Evolutionary conservation across 331 rosid genomes (phyloP).

Genomic region (Arachis monticola): DNA sequence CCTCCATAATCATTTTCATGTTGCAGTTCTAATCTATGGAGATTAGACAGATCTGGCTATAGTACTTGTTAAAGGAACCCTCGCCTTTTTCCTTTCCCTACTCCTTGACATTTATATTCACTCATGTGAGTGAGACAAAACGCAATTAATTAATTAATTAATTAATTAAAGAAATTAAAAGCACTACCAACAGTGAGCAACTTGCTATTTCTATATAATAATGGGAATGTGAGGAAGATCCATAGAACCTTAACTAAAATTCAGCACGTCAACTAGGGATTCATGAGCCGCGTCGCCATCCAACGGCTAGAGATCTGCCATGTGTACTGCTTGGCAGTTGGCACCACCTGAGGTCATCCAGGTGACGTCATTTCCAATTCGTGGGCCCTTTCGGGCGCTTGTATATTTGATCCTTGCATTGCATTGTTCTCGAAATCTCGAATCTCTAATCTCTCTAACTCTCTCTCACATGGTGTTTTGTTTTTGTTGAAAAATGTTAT

Average conservation of each 20-base stretch:
- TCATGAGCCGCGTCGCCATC: neutral
- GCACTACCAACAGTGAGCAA: neutral
- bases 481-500: no score
- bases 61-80: neutral
- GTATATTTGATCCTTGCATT: neutral
- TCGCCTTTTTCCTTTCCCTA: neutral
- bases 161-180: no score
- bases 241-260: neutral
- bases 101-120: neutral
- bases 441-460: no score
- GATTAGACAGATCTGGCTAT: no score
- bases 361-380: neutral
- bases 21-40: neutral
- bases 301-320: neutral
- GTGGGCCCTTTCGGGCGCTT: neutral
- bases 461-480: no score
- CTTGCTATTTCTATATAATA: neutral
- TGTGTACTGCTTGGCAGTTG: neutral
- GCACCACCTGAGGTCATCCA: neutral
- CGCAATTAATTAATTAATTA: neutral
- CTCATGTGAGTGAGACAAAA: no score
- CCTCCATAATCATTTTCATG: constrained; percentile 29
- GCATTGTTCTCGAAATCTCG: no score
- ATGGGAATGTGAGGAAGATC: neutral
- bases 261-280: neutral